Percentiles rank a stretch among this genome's conserved stretches.
These are phyloP conservation scores for Meyerozyma smithsonii DNA, from an alignment of 1,139 yeast species.

Conservation along the genomic window DNA sequence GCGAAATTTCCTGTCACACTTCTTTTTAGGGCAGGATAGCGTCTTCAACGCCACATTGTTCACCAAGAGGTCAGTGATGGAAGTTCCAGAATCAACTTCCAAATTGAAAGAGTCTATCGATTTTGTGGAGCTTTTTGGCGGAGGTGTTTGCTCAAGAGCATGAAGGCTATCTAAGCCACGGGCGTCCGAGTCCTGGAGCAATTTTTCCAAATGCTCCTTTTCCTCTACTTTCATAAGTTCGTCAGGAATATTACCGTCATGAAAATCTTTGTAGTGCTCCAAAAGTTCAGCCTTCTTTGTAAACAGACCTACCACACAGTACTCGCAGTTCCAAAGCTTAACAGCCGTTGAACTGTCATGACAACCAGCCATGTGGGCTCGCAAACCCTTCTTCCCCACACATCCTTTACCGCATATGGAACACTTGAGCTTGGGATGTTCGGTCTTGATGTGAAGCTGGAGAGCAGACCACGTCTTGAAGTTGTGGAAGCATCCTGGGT, in stretches of 20 bases:
- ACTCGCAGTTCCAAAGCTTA: conserved; percentile 60
- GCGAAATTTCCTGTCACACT: conserved; percentile 45
- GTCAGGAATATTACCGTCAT: conserved; percentile 37
- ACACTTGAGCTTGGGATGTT: conserved; percentile 71
- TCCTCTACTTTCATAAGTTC: conserved; percentile 26
- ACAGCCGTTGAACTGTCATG: conserved; percentile 46
- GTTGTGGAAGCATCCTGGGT: conserved; percentile 51
- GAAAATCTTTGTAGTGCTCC: conserved; percentile 40
- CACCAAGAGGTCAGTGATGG: conserved; percentile 35
- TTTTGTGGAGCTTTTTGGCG: conserved; percentile 15
- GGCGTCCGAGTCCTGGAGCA: conserved; percentile 15
- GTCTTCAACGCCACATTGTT: conserved; percentile 28
- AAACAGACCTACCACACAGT: conserved; percentile 38
- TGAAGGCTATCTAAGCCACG: conserved; percentile 4
- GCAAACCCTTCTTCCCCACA: conserved; percentile 66
- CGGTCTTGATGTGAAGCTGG: conserved; percentile 65
- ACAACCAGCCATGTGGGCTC: conserved; percentile 63
- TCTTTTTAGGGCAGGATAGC: conserved; percentile 40
- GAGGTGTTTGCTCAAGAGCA: conserved; percentile 12
- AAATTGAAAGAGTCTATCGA: conserved; percentile 24
- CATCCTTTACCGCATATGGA: conserved; percentile 65
- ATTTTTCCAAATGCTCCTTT: conserved; percentile 17
- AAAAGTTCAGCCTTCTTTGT: conserved; percentile 32
- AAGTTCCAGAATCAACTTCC: conserved; percentile 16
- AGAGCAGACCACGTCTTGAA: conserved; percentile 77